Evolutionary conservation across 495 filamentous ascomycete genomes (phyloP), one percentile per base, ranked within the genome.

Genomic region (Tuber brumale): DNA sequence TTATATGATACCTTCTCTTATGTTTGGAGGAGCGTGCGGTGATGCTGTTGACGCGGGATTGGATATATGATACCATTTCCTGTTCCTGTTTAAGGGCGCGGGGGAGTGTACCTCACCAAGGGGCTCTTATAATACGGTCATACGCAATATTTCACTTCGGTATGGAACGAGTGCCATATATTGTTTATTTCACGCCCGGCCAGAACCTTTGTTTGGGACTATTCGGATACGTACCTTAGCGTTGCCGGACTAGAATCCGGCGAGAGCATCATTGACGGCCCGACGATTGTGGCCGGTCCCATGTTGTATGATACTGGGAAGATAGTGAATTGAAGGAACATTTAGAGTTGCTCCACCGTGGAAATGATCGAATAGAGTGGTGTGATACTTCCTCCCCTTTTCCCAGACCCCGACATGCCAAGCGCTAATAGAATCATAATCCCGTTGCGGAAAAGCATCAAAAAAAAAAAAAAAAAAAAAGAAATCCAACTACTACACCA

Each of bases 361-460:
- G 70, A 39, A 57, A 74, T 70, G 27, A 74, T 10, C 73, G 70
- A 44, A 41, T 48, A 43, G 48, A 70, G 14, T 41, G 42, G 73
- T 70, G 14, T 41, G 42, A 61, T 70, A 9, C 16, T 37, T n/a
- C 12, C 16, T 37, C 14, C 31, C 31, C 18, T 43, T 41, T 19
- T 23, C 19, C 45, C 19, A 48, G 45, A 48, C 0, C 12, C 19
- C 12, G 7, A 48, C 45, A 7, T 21, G 19, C 6, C 45, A 23
- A 48, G 6, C 5, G 12, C 45, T 21, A 21, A 21, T 19, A 48
- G 23, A 48, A 27, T 74, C 39, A 41, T n/a, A 74, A 85, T 90
- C 66, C n/a, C 90, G 88, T 88, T 91, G 90, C 80, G 87, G 89
- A 21, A 88, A 88, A 31, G 88, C 89, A 23, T 91, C 88, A 76